Conservation (phyloP, 116 monocot genomes). For the Zostera marina region DNA sequence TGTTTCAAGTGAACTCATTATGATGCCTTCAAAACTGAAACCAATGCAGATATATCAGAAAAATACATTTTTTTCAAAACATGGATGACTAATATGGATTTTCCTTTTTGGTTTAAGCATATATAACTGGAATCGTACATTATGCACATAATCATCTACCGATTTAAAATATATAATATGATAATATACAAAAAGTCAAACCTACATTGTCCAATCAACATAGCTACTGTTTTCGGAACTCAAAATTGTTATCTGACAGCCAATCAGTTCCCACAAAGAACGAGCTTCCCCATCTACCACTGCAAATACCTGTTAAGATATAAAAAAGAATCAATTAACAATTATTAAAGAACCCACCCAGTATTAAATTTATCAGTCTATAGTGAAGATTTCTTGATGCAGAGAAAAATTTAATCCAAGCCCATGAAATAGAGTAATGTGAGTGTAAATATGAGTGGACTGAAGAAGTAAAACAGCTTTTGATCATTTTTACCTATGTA, state of each 20-base stretch:
- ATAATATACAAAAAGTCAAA: conserved; percentile 1
- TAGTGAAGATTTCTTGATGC: not conserved
- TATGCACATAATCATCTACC: too few species aligned
- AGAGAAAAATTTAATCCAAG: not conserved
- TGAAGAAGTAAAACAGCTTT: too few species aligned
- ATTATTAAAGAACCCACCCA: not conserved
- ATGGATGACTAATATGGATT: too few species aligned
- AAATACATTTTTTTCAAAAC: too few species aligned
- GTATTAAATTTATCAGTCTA: not conserved
- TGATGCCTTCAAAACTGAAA: conserved; percentile 67
- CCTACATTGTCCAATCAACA: conserved; percentile 90
- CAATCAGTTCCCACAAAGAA: conserved; percentile 39
- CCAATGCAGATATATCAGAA: not conserved
- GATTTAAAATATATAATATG: too few species aligned
- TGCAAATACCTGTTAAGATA: conserved; percentile 45
- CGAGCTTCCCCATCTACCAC: conserved; percentile 41
- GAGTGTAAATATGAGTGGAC: too few species aligned
- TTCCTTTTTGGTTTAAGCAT: too few species aligned
- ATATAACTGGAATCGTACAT: too few species aligned
- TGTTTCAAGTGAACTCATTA: conserved; percentile 69
- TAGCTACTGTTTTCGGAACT: conserved; percentile 9
- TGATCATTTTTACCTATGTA: too few species aligned
- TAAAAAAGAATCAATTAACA: not conserved
- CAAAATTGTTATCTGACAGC: conserved; percentile 33
- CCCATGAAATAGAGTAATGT: too few species aligned